Conservation (phyloP, 2,329 filamentous ascomycete species). For the Aspergillus spinulosporus region DNA sequence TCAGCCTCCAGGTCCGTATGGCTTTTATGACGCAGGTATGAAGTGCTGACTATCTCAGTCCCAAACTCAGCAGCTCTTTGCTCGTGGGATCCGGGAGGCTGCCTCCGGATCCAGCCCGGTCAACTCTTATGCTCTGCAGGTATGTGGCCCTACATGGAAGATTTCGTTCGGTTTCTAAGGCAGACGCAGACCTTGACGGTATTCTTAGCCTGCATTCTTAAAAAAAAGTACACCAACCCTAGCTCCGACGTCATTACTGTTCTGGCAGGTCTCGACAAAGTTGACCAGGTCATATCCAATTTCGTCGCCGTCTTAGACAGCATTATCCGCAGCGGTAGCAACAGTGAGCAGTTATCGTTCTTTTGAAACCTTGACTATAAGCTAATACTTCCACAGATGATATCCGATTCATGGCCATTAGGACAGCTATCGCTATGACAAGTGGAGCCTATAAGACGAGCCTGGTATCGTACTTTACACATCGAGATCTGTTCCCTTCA, state of each 20-base stretch:
- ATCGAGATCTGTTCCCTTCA: conserved; percentile 88
- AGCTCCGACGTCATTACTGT: conserved; percentile 93
- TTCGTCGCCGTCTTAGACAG: conserved; percentile 80
- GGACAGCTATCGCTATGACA: conserved; percentile 77
- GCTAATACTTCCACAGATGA: conserved; percentile 56
- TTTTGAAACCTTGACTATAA: not conserved
- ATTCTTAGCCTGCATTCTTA: conserved; percentile 78
- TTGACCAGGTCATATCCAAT: conserved; percentile 83
- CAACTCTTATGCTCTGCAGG: conserved; percentile 81
- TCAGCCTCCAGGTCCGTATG: conserved; percentile 65
- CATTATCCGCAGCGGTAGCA: conserved; percentile 75
- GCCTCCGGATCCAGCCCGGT: conserved; percentile 61
- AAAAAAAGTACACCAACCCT: conserved; percentile 90
- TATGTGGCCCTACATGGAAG: conserved; percentile 43
- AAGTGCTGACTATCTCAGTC: conserved; percentile 42
- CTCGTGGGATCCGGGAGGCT: conserved; percentile 68
- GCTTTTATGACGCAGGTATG: not conserved
- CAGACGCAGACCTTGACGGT: conserved; percentile 74
- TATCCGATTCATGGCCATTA: conserved; percentile 74
- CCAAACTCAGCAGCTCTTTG: conserved; percentile 76
- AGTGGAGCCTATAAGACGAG: conserved; percentile 96
- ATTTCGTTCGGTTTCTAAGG: conserved; percentile 42
- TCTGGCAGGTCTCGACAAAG: conserved; percentile 82
- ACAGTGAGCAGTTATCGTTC: conserved; percentile 54
- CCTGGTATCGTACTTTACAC: conserved; percentile 89